Percentiles rank a stretch among this genome's conserved stretches.
phyloP scores from a whole-genome alignment of 257 asterid genomes.

The Leonotis leonurus region DNA sequence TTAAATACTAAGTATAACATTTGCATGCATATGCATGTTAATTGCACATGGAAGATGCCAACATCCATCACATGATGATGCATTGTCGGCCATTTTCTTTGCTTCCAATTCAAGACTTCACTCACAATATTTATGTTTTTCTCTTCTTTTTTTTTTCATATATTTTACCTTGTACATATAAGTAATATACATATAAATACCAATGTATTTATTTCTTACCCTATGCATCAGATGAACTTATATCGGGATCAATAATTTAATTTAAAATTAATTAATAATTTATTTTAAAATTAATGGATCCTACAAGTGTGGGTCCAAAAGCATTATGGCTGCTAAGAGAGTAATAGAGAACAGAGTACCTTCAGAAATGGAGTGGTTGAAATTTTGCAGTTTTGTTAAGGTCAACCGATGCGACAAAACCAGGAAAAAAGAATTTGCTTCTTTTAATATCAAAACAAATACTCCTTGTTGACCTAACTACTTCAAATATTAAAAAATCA shows the following conservation, averaged over 20 bases:
- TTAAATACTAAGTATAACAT: neutral
- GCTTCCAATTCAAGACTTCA: neutral
- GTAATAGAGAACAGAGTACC: too few relatives aligned
- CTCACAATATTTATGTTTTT: neutral
- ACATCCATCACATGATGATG: slow-evolving; percentile 13
- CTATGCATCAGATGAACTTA: too few relatives aligned
- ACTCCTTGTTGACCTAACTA: neutral
- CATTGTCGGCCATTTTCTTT: slow-evolving; percentile 24
- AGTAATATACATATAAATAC: neutral
- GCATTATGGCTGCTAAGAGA: neutral
- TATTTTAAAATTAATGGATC: too few relatives aligned
- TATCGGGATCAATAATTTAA: too few relatives aligned
- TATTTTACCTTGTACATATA: neutral
- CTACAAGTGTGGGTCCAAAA: neutral
- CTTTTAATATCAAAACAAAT: too few relatives aligned
- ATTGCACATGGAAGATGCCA: slow-evolving; percentile 20
- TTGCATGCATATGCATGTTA: neutral
- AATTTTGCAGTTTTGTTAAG: neutral
- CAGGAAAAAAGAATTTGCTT: neutral
- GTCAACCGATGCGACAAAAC: neutral
- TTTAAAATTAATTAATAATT: too few relatives aligned
- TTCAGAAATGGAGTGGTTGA: neutral
- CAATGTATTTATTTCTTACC: too few relatives aligned
- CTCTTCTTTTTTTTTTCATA: neutral
- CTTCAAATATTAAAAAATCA: neutral